Conservation (phyloP, 176 grass and related monocot genomes). For the Ampelocalamus luodianensis region DNA sequence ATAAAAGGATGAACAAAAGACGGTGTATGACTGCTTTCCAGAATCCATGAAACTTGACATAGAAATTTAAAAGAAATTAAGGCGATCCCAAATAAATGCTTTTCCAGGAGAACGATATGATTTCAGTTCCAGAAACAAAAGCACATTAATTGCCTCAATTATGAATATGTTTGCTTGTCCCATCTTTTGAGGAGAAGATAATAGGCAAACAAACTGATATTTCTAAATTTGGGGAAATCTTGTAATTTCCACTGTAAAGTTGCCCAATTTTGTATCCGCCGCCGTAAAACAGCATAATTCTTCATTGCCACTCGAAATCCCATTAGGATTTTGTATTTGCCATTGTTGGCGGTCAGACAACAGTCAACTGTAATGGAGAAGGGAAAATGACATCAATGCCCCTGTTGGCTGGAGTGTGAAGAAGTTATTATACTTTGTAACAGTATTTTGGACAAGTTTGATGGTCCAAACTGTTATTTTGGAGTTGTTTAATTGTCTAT, state of each 20-base stretch:
- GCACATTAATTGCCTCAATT: not conserved
- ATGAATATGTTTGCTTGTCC: not conserved
- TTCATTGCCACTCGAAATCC: not conserved
- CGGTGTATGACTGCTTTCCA: not conserved
- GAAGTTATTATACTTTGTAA: not conserved
- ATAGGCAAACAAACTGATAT: not conserved
- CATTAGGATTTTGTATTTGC: not conserved
- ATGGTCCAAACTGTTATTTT: not conserved
- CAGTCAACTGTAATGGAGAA: not conserved
- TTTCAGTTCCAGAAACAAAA: slow-evolving; percentile 4
- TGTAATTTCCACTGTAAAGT: not conserved
- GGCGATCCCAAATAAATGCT: not conserved
- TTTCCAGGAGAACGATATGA: not conserved
- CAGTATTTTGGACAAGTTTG: not conserved
- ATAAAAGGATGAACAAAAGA: not conserved
- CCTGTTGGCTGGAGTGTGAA: not conserved
- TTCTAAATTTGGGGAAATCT: not conserved
- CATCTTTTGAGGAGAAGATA: slow-evolving; percentile 7
- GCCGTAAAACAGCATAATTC: not conserved
- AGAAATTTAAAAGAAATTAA: slow-evolving; percentile 20
- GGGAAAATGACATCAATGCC: not conserved
- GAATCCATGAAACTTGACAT: slow-evolving; percentile 3
- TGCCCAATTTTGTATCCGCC: not conserved
- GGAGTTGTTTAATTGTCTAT: not conserved
- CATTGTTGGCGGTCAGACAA: not conserved